A percentile compares a stretch with the other conserved stretches of the same genome.
Evolutionary conservation across 352 stramenopile genomes (phyloP).

Genomic region (Sclerospora graminicola): DNA sequence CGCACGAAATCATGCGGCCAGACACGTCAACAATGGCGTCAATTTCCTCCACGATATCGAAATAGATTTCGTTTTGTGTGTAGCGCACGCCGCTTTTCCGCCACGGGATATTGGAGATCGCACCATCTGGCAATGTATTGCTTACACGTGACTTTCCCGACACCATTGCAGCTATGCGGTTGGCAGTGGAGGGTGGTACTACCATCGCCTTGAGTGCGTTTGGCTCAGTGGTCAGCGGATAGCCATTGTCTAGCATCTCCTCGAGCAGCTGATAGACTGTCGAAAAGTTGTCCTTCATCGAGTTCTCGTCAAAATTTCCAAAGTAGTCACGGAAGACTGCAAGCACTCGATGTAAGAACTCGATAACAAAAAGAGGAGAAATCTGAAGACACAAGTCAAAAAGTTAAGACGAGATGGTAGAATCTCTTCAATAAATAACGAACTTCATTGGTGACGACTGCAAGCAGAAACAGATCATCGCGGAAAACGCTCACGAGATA

Average conservation of each 20-base stretch:
- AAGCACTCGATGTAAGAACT: slow-evolving; percentile 95
- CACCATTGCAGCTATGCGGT: slow-evolving; percentile 80
- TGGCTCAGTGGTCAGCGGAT: slow-evolving; percentile 94
- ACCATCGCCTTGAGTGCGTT: slow-evolving; percentile 98
- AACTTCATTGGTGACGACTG: slow-evolving; percentile 90
- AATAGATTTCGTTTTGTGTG: slow-evolving; percentile 97
- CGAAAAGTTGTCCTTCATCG: slow-evolving; percentile 98
- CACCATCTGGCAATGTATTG: slow-evolving; percentile 88
- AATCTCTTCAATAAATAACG: neutral
- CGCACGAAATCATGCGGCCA: slow-evolving; percentile 87
- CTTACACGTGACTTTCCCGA: slow-evolving; percentile 86
- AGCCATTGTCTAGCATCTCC: slow-evolving; percentile 97
- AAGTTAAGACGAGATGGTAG: neutral
- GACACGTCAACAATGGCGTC: slow-evolving; percentile 92
- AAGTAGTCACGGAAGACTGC: slow-evolving; percentile 95
- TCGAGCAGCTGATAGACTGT: slow-evolving; percentile 93
- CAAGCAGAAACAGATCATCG: slow-evolving; percentile 92
- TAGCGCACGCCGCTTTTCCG: slow-evolving; percentile 93
- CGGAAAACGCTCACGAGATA: slow-evolving; percentile 90
- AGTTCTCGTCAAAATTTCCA: slow-evolving; percentile 90
- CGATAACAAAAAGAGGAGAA: slow-evolving; percentile 86
- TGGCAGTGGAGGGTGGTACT: slow-evolving; percentile 88
- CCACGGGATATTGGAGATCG: slow-evolving; percentile 96
- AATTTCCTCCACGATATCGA: slow-evolving; percentile 97
- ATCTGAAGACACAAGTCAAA: slow-evolving; percentile 32